phyloP scores from a whole-genome alignment of 1,284 basidiomycete genomes.

The Bjerkandera adusta region DNA sequence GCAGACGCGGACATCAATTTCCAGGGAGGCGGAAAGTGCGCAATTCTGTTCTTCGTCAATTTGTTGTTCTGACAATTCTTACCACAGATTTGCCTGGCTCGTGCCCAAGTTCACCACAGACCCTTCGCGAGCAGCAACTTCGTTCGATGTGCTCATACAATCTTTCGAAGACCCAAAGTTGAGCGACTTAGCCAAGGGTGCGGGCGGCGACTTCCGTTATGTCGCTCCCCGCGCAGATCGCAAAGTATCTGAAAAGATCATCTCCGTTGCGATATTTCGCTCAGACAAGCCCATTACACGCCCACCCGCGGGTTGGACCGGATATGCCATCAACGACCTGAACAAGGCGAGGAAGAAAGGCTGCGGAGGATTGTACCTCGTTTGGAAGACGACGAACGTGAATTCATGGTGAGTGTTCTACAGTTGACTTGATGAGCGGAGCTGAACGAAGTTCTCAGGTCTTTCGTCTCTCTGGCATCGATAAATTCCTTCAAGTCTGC shows the following conservation, averaged over 20 bases:
- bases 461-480: constrained; percentile 6
- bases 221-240: constrained; percentile 7
- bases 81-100: constrained; percentile 3
- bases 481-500: constrained; percentile 7
- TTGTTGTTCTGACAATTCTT: background rate
- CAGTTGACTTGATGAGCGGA: background rate
- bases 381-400: constrained; percentile 10
- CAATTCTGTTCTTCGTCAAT: background rate
- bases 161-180: constrained; percentile 8
- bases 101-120: constrained; percentile 3
- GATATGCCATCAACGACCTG: constrained; percentile 3
- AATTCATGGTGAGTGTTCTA: constrained; percentile 5
- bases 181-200: constrained; percentile 2
- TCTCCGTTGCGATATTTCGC: constrained; percentile 3
- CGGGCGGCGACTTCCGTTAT: constrained; percentile 11
- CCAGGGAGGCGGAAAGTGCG: constrained; percentile 7
- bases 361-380: constrained; percentile 8
- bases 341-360: constrained; percentile 7
- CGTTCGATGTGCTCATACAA: constrained; percentile 10
- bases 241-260: constrained; percentile 2
- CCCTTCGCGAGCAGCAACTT: constrained; percentile 3
- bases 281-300: constrained; percentile 1
- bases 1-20: background rate
- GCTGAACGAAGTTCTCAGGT: background rate
- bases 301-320: constrained; percentile 7